Percentiles rank a stretch among this genome's conserved stretches.
Conservation (phyloP, 495 filamentous ascomycete genomes). For the Wilcoxina mikolae region DNA sequence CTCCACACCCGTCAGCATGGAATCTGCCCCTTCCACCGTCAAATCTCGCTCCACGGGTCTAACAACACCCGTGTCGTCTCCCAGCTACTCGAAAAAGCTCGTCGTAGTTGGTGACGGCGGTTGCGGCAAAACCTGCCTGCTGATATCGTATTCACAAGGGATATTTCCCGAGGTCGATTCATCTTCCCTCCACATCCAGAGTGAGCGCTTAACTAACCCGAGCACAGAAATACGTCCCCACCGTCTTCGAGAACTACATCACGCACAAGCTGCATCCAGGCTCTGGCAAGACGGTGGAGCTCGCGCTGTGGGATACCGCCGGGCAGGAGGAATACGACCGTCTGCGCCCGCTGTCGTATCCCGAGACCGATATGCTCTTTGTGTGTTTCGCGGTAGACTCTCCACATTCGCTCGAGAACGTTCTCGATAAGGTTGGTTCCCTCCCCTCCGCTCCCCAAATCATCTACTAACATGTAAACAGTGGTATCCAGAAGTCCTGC, state of each 20-base stretch:
- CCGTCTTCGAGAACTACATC: slow-evolving; percentile 99
- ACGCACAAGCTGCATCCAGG: slow-evolving; percentile 77
- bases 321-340: slow-evolving; percentile 98
- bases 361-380: slow-evolving; percentile 92
- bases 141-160: slow-evolving; percentile 96
- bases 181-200: not conserved
- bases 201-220: not conserved
- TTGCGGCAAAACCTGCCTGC: slow-evolving; percentile 93
- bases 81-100: slow-evolving; percentile 94
- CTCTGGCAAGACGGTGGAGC: slow-evolving; percentile 83
- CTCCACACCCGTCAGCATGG: slow-evolving; percentile 24
- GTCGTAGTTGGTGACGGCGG: slow-evolving; percentile 96
- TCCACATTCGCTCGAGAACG: slow-evolving; percentile 92
- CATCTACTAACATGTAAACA: slow-evolving; percentile 30
- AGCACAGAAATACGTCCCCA: slow-evolving; percentile 92
- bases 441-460: not conserved
- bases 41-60: slow-evolving; percentile 21
- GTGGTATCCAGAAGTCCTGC: slow-evolving; percentile 99
- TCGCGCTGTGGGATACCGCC: slow-evolving; percentile 96
- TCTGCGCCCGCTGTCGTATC: slow-evolving; percentile 86
- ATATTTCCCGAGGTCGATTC: slow-evolving; percentile 83
- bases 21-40: slow-evolving; percentile 22
- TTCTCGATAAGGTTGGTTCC: slow-evolving; percentile 80
- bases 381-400: slow-evolving; percentile 99
- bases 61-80: slow-evolving; percentile 42